Evolutionary conservation across 2,329 filamentous ascomycete species (phyloP).

Genomic region (Pseudogymnoascus sp.): DNA sequence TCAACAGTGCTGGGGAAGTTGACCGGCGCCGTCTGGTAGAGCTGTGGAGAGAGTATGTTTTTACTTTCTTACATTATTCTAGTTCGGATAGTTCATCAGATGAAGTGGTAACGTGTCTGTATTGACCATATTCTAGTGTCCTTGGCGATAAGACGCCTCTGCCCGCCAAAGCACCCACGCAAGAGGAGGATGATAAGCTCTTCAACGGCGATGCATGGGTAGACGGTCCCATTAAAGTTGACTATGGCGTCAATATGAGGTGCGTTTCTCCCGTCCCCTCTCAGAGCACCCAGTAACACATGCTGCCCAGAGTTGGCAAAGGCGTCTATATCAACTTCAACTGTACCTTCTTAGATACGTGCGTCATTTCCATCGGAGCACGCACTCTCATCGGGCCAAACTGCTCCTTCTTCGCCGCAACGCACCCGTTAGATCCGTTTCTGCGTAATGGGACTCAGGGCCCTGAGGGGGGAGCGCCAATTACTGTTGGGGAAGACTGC

Average conservation of each 20-base stretch:
- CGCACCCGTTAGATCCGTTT: constrained; percentile 68
- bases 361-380: constrained; percentile 63
- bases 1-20: constrained; percentile 54
- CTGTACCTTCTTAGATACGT: constrained; percentile 70
- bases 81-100: neutral
- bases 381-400: constrained; percentile 74
- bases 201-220: constrained; percentile 61
- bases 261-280: constrained; percentile 22
- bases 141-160: constrained; percentile 53
- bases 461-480: constrained; percentile 65
- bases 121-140: constrained; percentile 41
- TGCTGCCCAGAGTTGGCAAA: constrained; percentile 45
- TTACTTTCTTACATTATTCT: neutral
- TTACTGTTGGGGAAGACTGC: constrained; percentile 71
- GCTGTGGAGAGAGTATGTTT: constrained; percentile 62
- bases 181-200: constrained; percentile 55
- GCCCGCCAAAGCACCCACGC: constrained; percentile 47
- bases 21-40: constrained; percentile 54
- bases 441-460: constrained; percentile 67
- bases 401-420: constrained; percentile 65
- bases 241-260: constrained; percentile 71
- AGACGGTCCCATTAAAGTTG: constrained; percentile 59
- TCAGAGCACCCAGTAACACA: constrained; percentile 11
- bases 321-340: constrained; percentile 71
- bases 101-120: constrained; percentile 1